Percentiles rank a stretch among this genome's conserved stretches.
Evolutionary conservation across 2,329 filamentous ascomycete species (phyloP).

Genomic region (Neofusicoccum parvum): DNA sequence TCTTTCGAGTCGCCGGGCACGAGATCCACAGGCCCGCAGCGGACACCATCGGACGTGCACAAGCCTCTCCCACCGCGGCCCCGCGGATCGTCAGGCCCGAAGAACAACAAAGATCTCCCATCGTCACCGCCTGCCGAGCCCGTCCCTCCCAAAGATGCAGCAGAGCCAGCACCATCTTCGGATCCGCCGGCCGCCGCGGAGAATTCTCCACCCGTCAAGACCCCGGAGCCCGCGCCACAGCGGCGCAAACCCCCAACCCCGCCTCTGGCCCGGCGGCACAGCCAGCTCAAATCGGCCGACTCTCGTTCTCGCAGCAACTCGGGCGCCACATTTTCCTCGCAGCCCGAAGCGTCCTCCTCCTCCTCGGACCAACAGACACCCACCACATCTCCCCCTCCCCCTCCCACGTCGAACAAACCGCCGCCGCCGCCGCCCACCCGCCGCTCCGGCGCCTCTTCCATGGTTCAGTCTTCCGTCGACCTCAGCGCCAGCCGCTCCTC

Average conservation of each 20-base stretch:
- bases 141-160: constrained; percentile 17
- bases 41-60: constrained; percentile 54
- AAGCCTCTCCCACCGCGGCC: constrained; percentile 65
- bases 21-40: constrained; percentile 29
- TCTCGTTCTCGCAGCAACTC: constrained; percentile 40
- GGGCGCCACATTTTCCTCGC: constrained; percentile 38
- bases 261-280: constrained; percentile 37
- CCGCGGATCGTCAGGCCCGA: not conserved
- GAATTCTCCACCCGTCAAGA: constrained; percentile 1
- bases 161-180: not conserved
- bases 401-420: not conserved
- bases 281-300: constrained; percentile 33
- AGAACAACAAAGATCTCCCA: constrained; percentile 8
- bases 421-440: constrained; percentile 16
- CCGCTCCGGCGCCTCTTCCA: constrained; percentile 14
- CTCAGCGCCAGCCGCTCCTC: constrained; percentile 11
- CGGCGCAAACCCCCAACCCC: constrained; percentile 25
- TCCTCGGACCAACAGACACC: not conserved
- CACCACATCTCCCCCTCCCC: not conserved
- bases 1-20: constrained; percentile 26
- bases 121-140: constrained; percentile 19
- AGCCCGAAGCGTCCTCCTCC: constrained; percentile 23
- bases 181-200: not conserved
- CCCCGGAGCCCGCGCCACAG: constrained; percentile 23
- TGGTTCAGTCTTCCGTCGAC: not conserved